Conservation (phyloP, 805 yeast species). For the Wickerhamiella australiensis region DNA sequence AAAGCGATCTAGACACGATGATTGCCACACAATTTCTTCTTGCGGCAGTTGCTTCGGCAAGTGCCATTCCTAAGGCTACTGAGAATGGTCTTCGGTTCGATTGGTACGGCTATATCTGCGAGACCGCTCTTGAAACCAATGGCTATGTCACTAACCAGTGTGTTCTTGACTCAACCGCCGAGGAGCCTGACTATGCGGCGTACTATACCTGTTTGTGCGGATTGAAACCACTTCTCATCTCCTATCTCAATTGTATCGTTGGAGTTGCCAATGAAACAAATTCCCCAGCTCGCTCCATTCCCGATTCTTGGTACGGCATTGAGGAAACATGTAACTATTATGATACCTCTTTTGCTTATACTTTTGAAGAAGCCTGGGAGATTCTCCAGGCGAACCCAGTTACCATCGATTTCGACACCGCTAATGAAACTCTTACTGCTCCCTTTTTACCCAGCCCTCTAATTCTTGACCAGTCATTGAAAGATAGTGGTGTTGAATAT, state of each 20-base stretch:
- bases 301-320: slow-evolving; percentile 2
- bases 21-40: neutral
- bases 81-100: slow-evolving; percentile 1
- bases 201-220: slow-evolving; percentile 1
- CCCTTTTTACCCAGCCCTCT: slow-evolving; percentile 5
- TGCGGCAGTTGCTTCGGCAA: neutral
- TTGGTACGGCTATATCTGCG: slow-evolving; percentile 2
- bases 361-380: neutral
- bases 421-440: slow-evolving; percentile 3
- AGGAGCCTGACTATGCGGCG: neutral
- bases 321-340: neutral
- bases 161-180: neutral
- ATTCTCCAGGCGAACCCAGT: slow-evolving; percentile 2
- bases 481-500: neutral
- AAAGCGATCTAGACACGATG: too few species aligned
- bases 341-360: neutral
- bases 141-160: neutral
- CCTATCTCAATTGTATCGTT: neutral
- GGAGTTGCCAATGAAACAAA: neutral
- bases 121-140: neutral
- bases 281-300: neutral
- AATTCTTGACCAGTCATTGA: neutral
- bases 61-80: neutral
- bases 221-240: neutral
- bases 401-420: slow-evolving; percentile 4